A percentile compares a stretch with the other conserved stretches of the same genome.
Conservation (phyloP, 768 basidiomycete genomes). For the Dictyophora rubrovolvata region DNA sequence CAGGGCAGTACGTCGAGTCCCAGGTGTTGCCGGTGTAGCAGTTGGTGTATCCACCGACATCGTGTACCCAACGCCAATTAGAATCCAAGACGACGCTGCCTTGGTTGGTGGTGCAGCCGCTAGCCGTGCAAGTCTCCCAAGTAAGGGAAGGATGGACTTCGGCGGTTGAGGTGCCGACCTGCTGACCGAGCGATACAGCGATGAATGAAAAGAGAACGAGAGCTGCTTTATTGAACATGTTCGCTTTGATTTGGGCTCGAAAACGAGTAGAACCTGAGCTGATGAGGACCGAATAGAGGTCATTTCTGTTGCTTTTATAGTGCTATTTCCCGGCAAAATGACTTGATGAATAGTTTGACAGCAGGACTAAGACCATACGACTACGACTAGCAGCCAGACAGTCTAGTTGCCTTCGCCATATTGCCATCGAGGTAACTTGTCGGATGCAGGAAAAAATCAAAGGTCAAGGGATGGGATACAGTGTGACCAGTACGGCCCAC, state of each 20-base stretch:
- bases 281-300: background rate
- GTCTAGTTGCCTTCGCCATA: background rate
- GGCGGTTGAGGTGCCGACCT: constrained; percentile 14
- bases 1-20: constrained; percentile 42
- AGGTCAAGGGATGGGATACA: background rate
- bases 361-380: too few species aligned
- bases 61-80: constrained; percentile 21
- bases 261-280: background rate
- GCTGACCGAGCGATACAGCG: constrained; percentile 12
- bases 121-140: constrained; percentile 14
- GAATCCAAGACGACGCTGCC: constrained; percentile 14
- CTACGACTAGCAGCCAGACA: too few species aligned
- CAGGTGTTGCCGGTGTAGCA: constrained; percentile 49
- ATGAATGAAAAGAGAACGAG: background rate
- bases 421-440: background rate
- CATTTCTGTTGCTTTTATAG: too few species aligned
- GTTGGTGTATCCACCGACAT: constrained; percentile 26
- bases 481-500: too few species aligned
- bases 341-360: too few species aligned
- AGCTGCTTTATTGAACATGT: background rate
- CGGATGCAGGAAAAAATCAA: background rate
- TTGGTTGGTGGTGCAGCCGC: constrained; percentile 16
- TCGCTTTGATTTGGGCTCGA: background rate
- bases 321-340: too few species aligned
- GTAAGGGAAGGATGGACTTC: constrained; percentile 14